Base-by-base conservation (phyloP, 371 early-diverging fungal genomes). In the Mortierella sp. region DNA sequence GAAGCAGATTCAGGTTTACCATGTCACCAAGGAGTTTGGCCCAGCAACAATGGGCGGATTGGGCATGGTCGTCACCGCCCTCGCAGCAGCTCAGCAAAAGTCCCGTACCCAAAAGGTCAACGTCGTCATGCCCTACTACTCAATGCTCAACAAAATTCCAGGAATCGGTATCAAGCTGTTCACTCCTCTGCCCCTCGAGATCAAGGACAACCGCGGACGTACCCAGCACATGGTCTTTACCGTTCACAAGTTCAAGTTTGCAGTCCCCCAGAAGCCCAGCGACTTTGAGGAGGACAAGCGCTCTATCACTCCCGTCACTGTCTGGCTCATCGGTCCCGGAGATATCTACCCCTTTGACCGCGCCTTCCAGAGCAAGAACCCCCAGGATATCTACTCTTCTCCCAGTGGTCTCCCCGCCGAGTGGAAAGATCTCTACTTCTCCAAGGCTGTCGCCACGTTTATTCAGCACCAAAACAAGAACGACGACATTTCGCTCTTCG, bases 21-120 rank as follows among this genome's bases (percentile, higher is more conserved):
- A 93, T 71, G 86, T 93, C 63, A 90, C 91, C 19, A 91, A 90
- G 73, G 93, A 92, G 70, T 92, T 91, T 78, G 92, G 92, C 13
- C 87, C 88, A 14, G 91, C 92, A 1, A 85, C 90, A 0, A 90
- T 90, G 89, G 90, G 90, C 48, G 90, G 89, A 2, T 85, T 92
- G 70, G 93, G 93, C 26, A 87, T 86, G 68, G 88, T 91, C 3
- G 82, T 92, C 47, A 92, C 93, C 8, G 88, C 91, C 0, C 83
- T 92, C 1, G 86, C 92, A 0, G 69, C 86, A 24, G 91, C 90
- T 37, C 93, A 92, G 69, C 87, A 91, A 71, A 77, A 75, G 19
- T 86, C 90, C 0, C 86, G 88, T 5, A 73, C 77, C 37, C 82
- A 88, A 43, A 83, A 90, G 34, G 90, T 90, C 14, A 86, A 87